Evolutionary conservation across 2,329 filamentous ascomycete species (phyloP), one percentile per base, ranked within the genome.

Genomic region (Fusarium sulawesiense): DNA sequence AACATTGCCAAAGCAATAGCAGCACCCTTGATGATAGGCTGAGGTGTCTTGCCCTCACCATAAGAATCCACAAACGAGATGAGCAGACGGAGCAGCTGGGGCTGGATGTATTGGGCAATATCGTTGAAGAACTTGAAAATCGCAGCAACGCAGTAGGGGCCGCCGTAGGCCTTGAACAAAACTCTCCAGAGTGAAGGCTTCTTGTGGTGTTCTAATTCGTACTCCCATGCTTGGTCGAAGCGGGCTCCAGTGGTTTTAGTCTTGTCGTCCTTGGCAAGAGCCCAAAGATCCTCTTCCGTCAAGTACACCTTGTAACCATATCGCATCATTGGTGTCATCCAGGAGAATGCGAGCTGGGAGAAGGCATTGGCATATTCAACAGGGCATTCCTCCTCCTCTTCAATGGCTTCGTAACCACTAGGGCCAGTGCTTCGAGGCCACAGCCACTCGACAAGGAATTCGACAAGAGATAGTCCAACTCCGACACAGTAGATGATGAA

Each of bases 291-390:
- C 69, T 98, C 93, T 78, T 98, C 94, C 2, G 94, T 97, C 66
- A 99, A 85, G 78, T 90, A 99, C 63, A 94, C 89, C 76, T 92
- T 93, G 83, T 99, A 98, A 2, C 96, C 96, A 77, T 91, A 91
- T 77, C 90, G 94, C 96, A 99, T 99, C 88, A 99, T 83, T 1
- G 96, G 94, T 0, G 96, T 98, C 95, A 99, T 98, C 96, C 96
- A 99, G 57, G 92, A 91, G 80, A 99, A 99, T 0, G 95, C 97
- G 47, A 99, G 86, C 53, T 93, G 89, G 6, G 95, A 97, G 82
- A 99, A 99, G 55, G 98, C 86, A 64, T 95, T 94, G 14, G 96
- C 94, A 78, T 97, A 97, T 80, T 98, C 94, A 67, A 93, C 90
- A 0, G 92, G 92, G 59, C 88, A 90, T 73, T 90, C 87, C 42